A percentile compares a stretch with the other conserved stretches of the same genome.
phyloP scores from a whole-genome alignment of 2,329 filamentous ascomycete genomes.

The Cercospora beticola region DNA sequence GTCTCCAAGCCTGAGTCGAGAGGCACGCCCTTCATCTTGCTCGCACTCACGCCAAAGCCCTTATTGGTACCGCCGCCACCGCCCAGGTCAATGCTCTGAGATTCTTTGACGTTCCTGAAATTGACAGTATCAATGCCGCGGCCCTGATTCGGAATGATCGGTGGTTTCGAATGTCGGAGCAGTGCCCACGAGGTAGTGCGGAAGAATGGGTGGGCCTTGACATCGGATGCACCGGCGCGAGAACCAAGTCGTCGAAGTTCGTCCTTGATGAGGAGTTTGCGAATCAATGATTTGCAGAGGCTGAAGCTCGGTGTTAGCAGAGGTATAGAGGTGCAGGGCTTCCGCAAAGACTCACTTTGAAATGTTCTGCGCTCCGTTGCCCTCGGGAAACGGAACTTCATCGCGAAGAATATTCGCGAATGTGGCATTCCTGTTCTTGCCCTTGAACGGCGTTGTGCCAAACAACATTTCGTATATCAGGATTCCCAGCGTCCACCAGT shows the following conservation, averaged over 20 bases:
- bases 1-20: conserved; percentile 83
- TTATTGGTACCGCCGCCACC: conserved; percentile 51
- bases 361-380: conserved; percentile 76
- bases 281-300: conserved; percentile 92
- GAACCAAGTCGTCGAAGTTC: conserved; percentile 91
- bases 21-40: conserved; percentile 70
- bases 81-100: conserved; percentile 83
- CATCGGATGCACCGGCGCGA: conserved; percentile 91
- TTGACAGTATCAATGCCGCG: conserved; percentile 92
- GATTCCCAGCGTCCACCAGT: conserved; percentile 99
- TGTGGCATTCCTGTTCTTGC: conserved; percentile 96
- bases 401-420: conserved; percentile 97
- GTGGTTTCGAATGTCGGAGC: conserved; percentile 95
- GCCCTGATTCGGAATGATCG: conserved; percentile 89
- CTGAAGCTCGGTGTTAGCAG: conserved; percentile 47
- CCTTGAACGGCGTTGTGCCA: conserved; percentile 97
- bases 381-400: conserved; percentile 93
- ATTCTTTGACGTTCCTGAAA: conserved; percentile 97
- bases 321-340: conserved; percentile 5
- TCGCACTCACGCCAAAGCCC: conserved; percentile 36
- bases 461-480: conserved; percentile 99
- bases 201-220: conserved; percentile 96
- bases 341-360: conserved; percentile 70
- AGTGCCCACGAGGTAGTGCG: conserved; percentile 93
- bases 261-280: conserved; percentile 96